Base-by-base conservation (phyloP, 2,329 filamentous ascomycete genomes). In the Cercospora beticola region DNA sequence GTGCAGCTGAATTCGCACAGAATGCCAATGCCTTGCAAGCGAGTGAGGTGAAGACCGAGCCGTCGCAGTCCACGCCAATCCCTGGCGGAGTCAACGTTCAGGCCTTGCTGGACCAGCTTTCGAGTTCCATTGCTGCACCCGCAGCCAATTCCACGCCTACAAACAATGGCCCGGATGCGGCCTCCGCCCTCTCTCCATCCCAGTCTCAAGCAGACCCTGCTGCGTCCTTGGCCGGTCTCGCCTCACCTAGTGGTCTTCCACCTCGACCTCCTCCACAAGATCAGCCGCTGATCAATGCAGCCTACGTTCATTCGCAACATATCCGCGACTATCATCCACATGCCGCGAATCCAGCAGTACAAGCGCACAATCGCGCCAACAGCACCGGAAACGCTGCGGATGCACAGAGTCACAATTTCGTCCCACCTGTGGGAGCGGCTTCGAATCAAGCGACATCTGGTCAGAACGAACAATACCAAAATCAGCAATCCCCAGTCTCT, bases 321-420 rank as follows among this genome's bases (percentile, higher is more conserved):
- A 83, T 84, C 67, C 80, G 83, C 71, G 82, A 82, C 46, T 85
- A 83, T 72, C 83, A 85, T 73, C 83, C 83, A 21, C 82, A 84
- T 74, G 82, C 78, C 63, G 78, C 80, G 61, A 78, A 81, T 60
- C 70, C 76, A 60, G 74, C 78, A 64, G 76, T 78, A 61, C 78
- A 75, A 14, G 59, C 66, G 70, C 78, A 77, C 69, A 72, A 73
- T 30, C 70, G 72, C 69, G 65, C 68, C 28, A 70, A 69, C 56
- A 68, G 75, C 68, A 64, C 76, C 75, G 73, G 72, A 58, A 74
- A 73, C 66, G 70, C 65, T 21, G 71, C 71, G 26, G 75, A 75
- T 60, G 56, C 71, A 6, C 56, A 62, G 16, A 62, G 64, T 21
- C 65, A 68, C 12, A 58, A 52, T 33, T 74, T 70, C 62, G 72